Evolutionary conservation across 1,284 basidiomycete genomes (phyloP), one percentile per base, ranked within the genome.

Genomic region (Cryptococcus hybrid): DNA sequence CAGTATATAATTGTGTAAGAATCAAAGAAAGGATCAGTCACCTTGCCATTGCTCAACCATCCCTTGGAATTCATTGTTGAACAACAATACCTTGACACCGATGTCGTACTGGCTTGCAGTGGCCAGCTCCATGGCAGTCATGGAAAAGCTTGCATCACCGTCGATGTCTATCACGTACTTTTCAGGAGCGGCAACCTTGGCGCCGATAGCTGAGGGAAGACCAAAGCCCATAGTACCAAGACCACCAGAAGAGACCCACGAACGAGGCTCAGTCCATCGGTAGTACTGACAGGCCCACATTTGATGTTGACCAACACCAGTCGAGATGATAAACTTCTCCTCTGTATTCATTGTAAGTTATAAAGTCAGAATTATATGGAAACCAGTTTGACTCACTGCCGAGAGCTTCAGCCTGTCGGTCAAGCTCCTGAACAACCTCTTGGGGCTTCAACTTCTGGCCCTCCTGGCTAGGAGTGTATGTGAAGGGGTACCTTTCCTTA

Each of bases 31-130:
- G 51, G n/a, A 39, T 37, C 30, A 8, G 81, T 54, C 68, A 88
- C 88, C 89, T 83, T 98, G 95, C 95, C 95, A 98, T 81, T 99
- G 95, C 52, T 92, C 81, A 15, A 98, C 95, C 95, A 99, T 98
- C 56, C 95, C 95, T 78, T 95, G 91, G 84, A 92, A 94, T 76
- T 92, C 90, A 80, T 95, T 95, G 82, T 94, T 93, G 69, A 94
- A 78, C 24, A 94, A 79, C 64, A 94, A 81, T 42, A 90, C 89
- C 80, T 99, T 99, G 71, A 97, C 91, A 60, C 96, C 95, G 61
- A 99, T 95, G 74, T 84, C 80, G 80, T 85, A 94, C 76, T 95
- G 90, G 34, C 88, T 84, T 3, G 95, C 95, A 0, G 95, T 99
- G 24, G 88, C 88, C 54, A 98, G 86, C 80, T 99, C 96, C 96